Evolutionary conservation across 495 filamentous ascomycete species (phyloP).

Genomic region (Hyaloscypha bicolor): DNA sequence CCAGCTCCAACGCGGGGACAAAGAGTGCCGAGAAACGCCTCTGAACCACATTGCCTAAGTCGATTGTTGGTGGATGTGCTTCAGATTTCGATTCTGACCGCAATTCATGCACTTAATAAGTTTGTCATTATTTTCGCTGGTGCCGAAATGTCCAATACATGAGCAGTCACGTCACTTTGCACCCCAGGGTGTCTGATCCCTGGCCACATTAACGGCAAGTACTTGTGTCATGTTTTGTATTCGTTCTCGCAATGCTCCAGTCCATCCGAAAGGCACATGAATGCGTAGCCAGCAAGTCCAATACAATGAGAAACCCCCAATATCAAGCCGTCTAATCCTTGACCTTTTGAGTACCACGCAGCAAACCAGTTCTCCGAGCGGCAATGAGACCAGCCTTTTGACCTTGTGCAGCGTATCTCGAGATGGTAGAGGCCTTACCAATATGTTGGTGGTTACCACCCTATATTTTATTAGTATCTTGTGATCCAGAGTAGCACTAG

Average conservation of each 20-base stretch:
- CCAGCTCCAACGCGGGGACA: not conserved
- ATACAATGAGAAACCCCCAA: slow-evolving; percentile 51
- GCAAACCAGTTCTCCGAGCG: slow-evolving; percentile 96
- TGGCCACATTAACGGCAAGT: not conserved
- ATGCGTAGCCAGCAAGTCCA: slow-evolving; percentile 58
- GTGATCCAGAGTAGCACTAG: slow-evolving; percentile 32
- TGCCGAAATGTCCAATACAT: not conserved
- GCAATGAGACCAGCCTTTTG: slow-evolving; percentile 99
- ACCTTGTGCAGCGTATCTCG: slow-evolving; percentile 93
- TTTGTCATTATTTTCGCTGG: not conserved
- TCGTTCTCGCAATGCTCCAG: slow-evolving; percentile 33
- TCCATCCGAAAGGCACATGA: slow-evolving; percentile 50
- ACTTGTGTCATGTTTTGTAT: slow-evolving; percentile 19
- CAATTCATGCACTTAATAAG: not conserved
- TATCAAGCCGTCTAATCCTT: slow-evolving; percentile 76
- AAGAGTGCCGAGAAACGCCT: not conserved
- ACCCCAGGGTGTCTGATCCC: not conserved
- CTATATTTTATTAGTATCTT: slow-evolving; percentile 26
- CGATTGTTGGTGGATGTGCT: not conserved
- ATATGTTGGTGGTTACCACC: slow-evolving; percentile 99
- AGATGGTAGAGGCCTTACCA: slow-evolving; percentile 99
- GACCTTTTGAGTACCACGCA: slow-evolving; percentile 99
- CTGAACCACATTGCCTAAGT: not conserved
- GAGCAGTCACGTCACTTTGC: not conserved
- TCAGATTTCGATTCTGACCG: no score